Evolutionary conservation across 176 grass and related monocot species (phyloP).

Genomic region (Olyra latifolia): DNA sequence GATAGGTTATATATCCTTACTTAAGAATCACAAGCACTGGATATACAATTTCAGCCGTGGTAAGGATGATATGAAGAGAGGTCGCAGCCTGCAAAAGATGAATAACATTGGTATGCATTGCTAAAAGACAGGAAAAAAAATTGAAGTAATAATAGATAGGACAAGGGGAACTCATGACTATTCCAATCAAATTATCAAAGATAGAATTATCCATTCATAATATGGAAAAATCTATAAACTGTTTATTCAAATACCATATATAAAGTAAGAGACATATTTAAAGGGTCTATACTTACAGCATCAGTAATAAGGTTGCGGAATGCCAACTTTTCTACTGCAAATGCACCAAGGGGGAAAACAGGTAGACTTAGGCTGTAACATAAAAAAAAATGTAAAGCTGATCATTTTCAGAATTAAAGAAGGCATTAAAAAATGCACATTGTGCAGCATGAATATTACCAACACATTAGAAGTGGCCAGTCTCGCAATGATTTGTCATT

Average conservation of each 20-base stretch:
- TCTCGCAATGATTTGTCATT: conserved; percentile 77
- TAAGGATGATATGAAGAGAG: conserved; percentile 59
- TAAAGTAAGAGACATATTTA: conserved; percentile 25
- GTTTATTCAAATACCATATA: not conserved
- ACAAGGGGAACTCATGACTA: not conserved
- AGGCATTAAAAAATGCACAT: not conserved
- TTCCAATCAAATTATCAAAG: not conserved
- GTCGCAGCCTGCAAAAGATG: conserved; percentile 58
- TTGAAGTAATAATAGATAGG: not conserved
- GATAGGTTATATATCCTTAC: conserved; percentile 50
- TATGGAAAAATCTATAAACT: conserved; percentile 6
- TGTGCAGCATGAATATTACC: conserved; percentile 50
- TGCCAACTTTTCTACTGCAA: conserved; percentile 80
- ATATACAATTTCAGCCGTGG: conserved; percentile 69
- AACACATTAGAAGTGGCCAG: conserved; percentile 97
- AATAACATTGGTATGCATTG: not conserved
- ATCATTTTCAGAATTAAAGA: conserved; percentile 12
- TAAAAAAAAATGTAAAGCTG: not conserved
- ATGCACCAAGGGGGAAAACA: conserved; percentile 69
- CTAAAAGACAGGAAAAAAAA: not conserved
- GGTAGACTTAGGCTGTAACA: conserved; percentile 73
- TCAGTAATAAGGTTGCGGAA: conserved; percentile 60
- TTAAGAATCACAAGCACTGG: conserved; percentile 85
- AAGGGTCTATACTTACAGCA: conserved; percentile 56
- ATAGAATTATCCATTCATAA: not conserved